These are phyloP conservation scores for Articulospora tetracladia DNA, from an alignment of 495 filamentous ascomycete species.

Conservation along the genomic window DNA sequence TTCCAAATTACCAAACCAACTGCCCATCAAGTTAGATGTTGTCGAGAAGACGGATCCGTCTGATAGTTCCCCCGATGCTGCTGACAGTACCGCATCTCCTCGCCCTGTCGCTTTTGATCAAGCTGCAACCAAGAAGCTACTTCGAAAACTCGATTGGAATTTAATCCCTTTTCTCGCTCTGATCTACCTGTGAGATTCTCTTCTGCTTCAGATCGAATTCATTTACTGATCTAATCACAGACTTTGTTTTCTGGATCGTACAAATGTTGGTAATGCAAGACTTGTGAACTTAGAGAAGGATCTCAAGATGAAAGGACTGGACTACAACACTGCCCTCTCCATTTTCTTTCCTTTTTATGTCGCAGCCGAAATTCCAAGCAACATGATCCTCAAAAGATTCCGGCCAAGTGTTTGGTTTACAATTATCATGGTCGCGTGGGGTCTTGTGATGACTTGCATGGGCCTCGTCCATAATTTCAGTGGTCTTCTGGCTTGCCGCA, in stretches of 20 bases:
- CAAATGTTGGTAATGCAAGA: slow-evolving; percentile 74
- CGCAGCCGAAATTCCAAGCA: slow-evolving; percentile 60
- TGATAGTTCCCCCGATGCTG: no score
- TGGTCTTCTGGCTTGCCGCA: slow-evolving; percentile 57
- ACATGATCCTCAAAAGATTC: slow-evolving; percentile 59
- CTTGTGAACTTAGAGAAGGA: slow-evolving; percentile 50
- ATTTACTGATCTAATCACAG: slow-evolving; percentile 1
- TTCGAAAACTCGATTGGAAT: slow-evolving; percentile 46
- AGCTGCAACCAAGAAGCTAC: slow-evolving; percentile 33
- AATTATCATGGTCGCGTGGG: slow-evolving; percentile 57
- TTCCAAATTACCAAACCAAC: neutral
- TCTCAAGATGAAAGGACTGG: slow-evolving; percentile 43
- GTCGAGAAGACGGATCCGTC: neutral
- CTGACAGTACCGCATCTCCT: no score
- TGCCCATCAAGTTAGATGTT: neutral
- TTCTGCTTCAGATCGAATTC: neutral
- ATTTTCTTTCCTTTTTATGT: slow-evolving; percentile 68
- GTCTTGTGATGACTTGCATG: slow-evolving; percentile 53
- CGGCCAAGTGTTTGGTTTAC: slow-evolving; percentile 59
- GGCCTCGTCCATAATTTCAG: slow-evolving; percentile 64
- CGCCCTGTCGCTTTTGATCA: slow-evolving; percentile 9
- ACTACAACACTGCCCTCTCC: slow-evolving; percentile 62
- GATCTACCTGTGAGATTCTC: slow-evolving; percentile 37
- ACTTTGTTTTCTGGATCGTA: slow-evolving; percentile 50
- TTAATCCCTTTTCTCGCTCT: slow-evolving; percentile 51